Evolutionary conservation across 164 flowering plant species (phyloP), one percentile per base, ranked within the genome.

Genomic region (Taxillus chinensis): DNA sequence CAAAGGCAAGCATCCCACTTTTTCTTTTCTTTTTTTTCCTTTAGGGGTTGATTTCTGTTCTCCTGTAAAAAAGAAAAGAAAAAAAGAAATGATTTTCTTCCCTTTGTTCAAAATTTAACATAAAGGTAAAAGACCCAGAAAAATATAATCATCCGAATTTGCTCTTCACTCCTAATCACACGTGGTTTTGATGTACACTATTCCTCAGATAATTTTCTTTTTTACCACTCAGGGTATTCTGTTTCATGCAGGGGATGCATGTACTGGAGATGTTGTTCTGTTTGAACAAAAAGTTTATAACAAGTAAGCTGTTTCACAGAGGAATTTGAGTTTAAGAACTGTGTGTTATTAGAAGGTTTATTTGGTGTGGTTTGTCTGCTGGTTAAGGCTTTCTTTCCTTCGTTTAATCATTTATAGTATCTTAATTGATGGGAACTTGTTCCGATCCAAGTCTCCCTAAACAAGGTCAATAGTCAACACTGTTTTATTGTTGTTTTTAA

Each of bases 281-380:
- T 89, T 89, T 73, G 86, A 85, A 62, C 98, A 91, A 67, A 87
- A 77, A 42, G 96, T 91, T 57, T 85, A 91, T 74, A 90, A 85
- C 59, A 77, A 68, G 98, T 89, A 83, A 81, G 81, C n/a, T 9
- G 49, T 27, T 55, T 42, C 37, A 38, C 10, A 5, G 8, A 17
- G 13, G 3, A n/a, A n/a, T 17, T n/a, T 8, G 5, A 55, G 3
- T 17, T 55, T 55, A 17, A 38, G 58, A 6, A 43, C 46, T 15
- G 50, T 27, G 27, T 27, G 2, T 27, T 27, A 15, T 3, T 42
- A 15, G 15, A 49, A 3, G 37, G 27, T 12, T 16, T 2, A 39
- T 5, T 7, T 49, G 7, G 39, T 5, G 12, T 39, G 37, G 3
- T 49, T 3, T 7, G 57, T 27, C 27, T 27, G 27, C 62, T 55